A percentile compares a stretch with the other conserved stretches of the same genome.
phyloP scores from a whole-genome alignment of 176 grass and related monocot species.

The Oryza glumipatula region DNA sequence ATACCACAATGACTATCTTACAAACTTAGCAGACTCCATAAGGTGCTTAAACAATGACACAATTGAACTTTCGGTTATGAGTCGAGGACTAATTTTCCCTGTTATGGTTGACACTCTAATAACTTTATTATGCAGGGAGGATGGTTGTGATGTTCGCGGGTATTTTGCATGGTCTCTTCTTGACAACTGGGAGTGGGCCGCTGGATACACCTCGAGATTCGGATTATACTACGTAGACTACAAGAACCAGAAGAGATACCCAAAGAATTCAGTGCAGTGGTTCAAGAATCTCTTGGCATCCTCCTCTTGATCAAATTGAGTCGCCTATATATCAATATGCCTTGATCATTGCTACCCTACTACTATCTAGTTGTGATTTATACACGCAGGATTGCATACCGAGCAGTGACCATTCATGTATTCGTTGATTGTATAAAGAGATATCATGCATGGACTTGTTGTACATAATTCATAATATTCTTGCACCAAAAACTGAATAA shows the following conservation, averaged over 20 bases:
- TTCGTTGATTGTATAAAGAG: background rate
- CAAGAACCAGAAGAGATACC: slow-evolving; percentile 66
- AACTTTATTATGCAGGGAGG: slow-evolving; percentile 49
- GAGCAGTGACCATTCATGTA: background rate
- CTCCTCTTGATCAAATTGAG: slow-evolving; percentile 32
- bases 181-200: slow-evolving; percentile 83
- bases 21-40: slow-evolving; percentile 62
- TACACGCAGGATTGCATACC: background rate
- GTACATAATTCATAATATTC: background rate
- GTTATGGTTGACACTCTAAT: background rate
- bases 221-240: slow-evolving; percentile 69
- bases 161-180: slow-evolving; percentile 86
- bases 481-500: too few species aligned
- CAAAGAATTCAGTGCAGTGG: slow-evolving; percentile 77
- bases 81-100: background rate
- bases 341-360: background rate
- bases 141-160: slow-evolving; percentile 68
- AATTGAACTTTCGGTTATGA: background rate
- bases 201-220: slow-evolving; percentile 73
- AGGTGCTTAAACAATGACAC: slow-evolving; percentile 32
- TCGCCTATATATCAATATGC: background rate
- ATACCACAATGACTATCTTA: slow-evolving; percentile 67
- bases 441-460: background rate
- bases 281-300: slow-evolving; percentile 61
- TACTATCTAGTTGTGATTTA: background rate